Conservation (phyloP, 345 rosid species). For the Boechera stricta region DNA sequence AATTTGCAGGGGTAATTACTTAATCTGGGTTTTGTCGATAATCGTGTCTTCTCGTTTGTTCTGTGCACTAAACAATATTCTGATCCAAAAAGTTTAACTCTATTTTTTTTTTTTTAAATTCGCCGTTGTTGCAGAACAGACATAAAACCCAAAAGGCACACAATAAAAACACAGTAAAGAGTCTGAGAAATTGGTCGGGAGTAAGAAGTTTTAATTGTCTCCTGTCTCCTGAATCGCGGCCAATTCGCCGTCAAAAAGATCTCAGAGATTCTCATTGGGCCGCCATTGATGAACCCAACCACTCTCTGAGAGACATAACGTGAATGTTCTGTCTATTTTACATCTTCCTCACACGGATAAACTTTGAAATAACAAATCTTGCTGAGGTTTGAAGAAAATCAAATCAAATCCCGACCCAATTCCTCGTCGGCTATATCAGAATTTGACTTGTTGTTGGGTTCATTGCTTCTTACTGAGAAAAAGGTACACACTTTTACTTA, state of each 20-base stretch:
- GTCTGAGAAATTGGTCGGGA: conserved; percentile 46
- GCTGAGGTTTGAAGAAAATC: conserved; percentile 27
- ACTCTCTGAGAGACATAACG: conserved; percentile 23
- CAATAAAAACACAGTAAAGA: conserved; percentile 26
- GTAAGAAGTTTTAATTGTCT: conserved; percentile 34
- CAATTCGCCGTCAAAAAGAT: conserved; percentile 43
- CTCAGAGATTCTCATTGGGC: conserved; percentile 42
- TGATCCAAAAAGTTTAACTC: conserved; percentile 33
- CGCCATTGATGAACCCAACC: conserved; percentile 37
- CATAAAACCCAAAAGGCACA: conserved; percentile 31
- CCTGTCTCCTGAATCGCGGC: conserved; percentile 43
- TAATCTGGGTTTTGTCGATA: conserved; percentile 26
- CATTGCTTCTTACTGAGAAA: conserved; percentile 65
- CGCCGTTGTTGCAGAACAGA: conserved; percentile 42
- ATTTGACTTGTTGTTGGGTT: conserved; percentile 39
- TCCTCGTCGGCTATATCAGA: conserved; percentile 56
- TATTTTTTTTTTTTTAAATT: conserved; percentile 1
- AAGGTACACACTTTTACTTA: conserved; percentile 49
- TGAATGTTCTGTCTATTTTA: conserved; percentile 40
- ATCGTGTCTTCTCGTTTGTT: conserved; percentile 15
- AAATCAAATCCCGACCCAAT: conserved; percentile 23
- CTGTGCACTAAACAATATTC: conserved; percentile 30
- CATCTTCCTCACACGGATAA: conserved; percentile 27
- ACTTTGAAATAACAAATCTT: conserved; percentile 12
- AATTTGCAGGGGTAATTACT: conserved; percentile 4